Base-by-base conservation (phyloP, 805 yeast species). In the Candida adriatica region DNA sequence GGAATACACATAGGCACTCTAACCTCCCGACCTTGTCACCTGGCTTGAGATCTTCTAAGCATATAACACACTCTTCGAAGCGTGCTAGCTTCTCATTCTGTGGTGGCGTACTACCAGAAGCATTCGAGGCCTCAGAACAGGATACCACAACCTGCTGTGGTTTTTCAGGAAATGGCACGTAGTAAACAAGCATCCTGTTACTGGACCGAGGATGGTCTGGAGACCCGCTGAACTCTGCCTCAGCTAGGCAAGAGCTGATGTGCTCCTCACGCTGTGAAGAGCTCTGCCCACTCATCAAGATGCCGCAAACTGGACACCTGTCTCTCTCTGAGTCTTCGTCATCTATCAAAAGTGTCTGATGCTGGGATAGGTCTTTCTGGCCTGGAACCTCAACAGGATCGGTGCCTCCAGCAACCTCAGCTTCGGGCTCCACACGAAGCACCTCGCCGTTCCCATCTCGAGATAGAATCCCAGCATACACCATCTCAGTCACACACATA, bases 1-100 rank as follows among this genome's bases (percentile, higher is more conserved):
- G 99, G 56, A 86, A 92, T 21, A 88, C 85, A 53, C 99, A 92
- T 10, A 92, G 65, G 54, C 99, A 92, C 55, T 90, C 97, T 37
- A 92, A 59, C 25, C 99, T 62, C 0, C 95, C 97, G 13, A 92
- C 90, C 48, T 79, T 80, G 34, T 87, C 92, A 2, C 95, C 95
- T 0, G 88, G 84, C 29, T 61, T 59, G 53, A 88, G 74, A 13
- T 84, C 94, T 53, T 92, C 98, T 40, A 90, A 73, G 51, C 99
- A 92, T 16, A 92, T 90, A 11, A 86, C 90, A 55, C 99, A 92
- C 55, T 92, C 97, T 29, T 74, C 73, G 20, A 66, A 64, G 17
- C 60, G 51, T 46, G 54, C 35, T 48, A 53, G 29, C 20, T 38
- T 30, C 18, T 31, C 32, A 11, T 37, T 34, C 14, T 22, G 30